phyloP scores from a whole-genome alignment of 208 protist genomes.

The Polymyxa betae region DNA sequence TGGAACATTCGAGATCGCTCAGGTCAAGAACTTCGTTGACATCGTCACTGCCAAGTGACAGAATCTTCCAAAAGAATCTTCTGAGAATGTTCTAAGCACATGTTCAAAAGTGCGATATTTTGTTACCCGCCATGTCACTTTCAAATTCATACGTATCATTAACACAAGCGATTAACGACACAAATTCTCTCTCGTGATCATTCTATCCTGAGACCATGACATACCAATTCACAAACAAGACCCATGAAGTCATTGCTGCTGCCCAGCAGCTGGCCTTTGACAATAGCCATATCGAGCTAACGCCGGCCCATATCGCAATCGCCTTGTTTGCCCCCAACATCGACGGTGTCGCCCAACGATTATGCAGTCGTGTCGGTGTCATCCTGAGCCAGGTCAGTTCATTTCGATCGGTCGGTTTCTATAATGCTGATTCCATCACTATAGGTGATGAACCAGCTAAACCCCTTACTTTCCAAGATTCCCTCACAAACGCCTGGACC shows the following conservation, averaged over 20 bases:
- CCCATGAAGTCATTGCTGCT: neutral
- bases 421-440: neutral
- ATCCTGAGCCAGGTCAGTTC: neutral
- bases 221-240: constrained; percentile 40
- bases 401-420: neutral
- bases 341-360: neutral
- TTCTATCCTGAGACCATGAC: neutral
- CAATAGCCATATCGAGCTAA: neutral
- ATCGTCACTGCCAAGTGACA: no score
- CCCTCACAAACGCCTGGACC: neutral
- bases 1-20: no score
- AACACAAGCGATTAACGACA: no score
- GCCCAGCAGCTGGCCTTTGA: constrained; percentile 2
- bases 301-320: neutral
- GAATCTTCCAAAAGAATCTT: no score
- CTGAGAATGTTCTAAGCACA: no score
- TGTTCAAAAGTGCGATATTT: no score
- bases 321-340: neutral
- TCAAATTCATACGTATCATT: no score
- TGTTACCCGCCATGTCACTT: no score
- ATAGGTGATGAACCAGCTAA: neutral
- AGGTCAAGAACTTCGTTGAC: no score
- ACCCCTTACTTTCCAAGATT: constrained; percentile 20
- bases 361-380: neutral
- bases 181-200: no score